Percentiles rank a stretch among this genome's conserved stretches.
Evolutionary conservation across 352 stramenopile genomes (phyloP).

Genomic region (Pythium aphanidermatum): DNA sequence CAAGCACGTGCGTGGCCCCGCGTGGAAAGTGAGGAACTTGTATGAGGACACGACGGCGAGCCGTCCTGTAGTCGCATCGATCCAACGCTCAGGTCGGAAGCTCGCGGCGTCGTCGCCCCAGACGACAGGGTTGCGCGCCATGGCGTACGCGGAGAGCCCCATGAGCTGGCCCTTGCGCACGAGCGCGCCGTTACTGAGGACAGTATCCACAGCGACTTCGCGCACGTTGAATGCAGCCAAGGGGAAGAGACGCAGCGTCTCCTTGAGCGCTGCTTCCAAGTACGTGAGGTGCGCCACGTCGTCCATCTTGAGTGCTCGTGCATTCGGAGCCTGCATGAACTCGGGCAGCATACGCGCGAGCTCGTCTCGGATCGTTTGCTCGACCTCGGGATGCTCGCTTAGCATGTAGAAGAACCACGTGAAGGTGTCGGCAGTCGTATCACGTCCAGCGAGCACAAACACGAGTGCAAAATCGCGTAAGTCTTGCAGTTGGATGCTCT

Average conservation of each 20-base stretch:
- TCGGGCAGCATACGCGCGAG: slow-evolving; percentile 21
- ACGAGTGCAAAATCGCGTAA: slow-evolving; percentile 58
- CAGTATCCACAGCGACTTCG: slow-evolving; percentile 44
- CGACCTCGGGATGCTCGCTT: slow-evolving; percentile 42
- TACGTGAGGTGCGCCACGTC: slow-evolving; percentile 44
- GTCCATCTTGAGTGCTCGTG: slow-evolving; percentile 29
- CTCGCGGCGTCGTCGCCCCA: slow-evolving; percentile 45
- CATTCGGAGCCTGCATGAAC: too few species aligned
- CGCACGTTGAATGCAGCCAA: slow-evolving; percentile 46
- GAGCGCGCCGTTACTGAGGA: slow-evolving; percentile 21
- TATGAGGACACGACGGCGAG: background rate
- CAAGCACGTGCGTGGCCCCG: slow-evolving; percentile 32
- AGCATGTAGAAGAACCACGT: slow-evolving; percentile 69
- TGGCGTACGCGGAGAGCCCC: slow-evolving; percentile 22
- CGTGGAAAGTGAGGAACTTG: slow-evolving; percentile 32
- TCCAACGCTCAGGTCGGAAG: slow-evolving; percentile 52
- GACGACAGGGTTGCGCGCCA: slow-evolving; percentile 17
- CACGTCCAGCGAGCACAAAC: slow-evolving; percentile 60
- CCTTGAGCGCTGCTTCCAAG: slow-evolving; percentile 39
- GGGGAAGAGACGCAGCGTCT: slow-evolving; percentile 57
- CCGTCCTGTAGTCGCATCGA: slow-evolving; percentile 13
- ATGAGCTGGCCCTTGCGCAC: slow-evolving; percentile 17
- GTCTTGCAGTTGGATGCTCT: slow-evolving; percentile 31
- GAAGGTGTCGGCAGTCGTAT: slow-evolving; percentile 65
- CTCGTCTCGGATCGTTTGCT: slow-evolving; percentile 35